Percentiles rank a stretch among this genome's conserved stretches.
Evolutionary conservation across 2,329 filamentous ascomycete species (phyloP).

Genomic region (Talaromyces albobiverticillius): DNA sequence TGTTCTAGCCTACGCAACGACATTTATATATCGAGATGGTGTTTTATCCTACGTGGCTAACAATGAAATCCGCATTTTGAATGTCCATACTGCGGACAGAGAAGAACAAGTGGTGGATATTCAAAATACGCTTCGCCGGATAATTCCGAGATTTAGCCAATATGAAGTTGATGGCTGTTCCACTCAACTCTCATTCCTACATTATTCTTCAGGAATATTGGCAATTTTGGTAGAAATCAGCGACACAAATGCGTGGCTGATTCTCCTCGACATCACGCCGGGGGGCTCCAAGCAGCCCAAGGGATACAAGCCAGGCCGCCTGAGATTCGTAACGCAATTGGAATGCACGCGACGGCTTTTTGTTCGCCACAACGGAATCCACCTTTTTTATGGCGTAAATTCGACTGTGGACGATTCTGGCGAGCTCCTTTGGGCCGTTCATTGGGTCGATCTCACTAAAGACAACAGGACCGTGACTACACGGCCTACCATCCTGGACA

Average conservation of each 20-base stretch:
- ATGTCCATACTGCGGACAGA: slow-evolving; percentile 51
- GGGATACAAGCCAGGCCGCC: slow-evolving; percentile 22
- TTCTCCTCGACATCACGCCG: slow-evolving; percentile 48
- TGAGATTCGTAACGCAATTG: slow-evolving; percentile 45
- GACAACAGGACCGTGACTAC: slow-evolving; percentile 38
- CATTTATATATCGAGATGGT: slow-evolving; percentile 62
- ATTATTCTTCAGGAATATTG: slow-evolving; percentile 57
- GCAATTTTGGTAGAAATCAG: slow-evolving; percentile 55
- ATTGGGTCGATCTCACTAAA: slow-evolving; percentile 49
- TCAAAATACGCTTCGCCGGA: slow-evolving; percentile 38
- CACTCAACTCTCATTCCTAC: slow-evolving; percentile 54
- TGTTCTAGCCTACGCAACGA: slow-evolving; percentile 58
- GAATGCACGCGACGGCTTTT: slow-evolving; percentile 58
- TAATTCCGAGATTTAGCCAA: slow-evolving; percentile 30
- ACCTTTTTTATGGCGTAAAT: slow-evolving; percentile 66
- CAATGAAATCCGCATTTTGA: slow-evolving; percentile 55
- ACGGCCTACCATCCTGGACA: slow-evolving; percentile 51
- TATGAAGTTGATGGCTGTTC: slow-evolving; percentile 25
- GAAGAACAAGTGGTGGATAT: slow-evolving; percentile 59
- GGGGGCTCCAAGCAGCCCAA: slow-evolving; percentile 16
- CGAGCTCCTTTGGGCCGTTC: slow-evolving; percentile 62
- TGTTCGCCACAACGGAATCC: slow-evolving; percentile 61
- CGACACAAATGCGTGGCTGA: slow-evolving; percentile 48
- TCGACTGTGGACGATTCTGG: slow-evolving; percentile 54
- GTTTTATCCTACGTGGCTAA: slow-evolving; percentile 62